phyloP scores from a whole-genome alignment of 257 asterid species.

The Nemophila menziesii region DNA sequence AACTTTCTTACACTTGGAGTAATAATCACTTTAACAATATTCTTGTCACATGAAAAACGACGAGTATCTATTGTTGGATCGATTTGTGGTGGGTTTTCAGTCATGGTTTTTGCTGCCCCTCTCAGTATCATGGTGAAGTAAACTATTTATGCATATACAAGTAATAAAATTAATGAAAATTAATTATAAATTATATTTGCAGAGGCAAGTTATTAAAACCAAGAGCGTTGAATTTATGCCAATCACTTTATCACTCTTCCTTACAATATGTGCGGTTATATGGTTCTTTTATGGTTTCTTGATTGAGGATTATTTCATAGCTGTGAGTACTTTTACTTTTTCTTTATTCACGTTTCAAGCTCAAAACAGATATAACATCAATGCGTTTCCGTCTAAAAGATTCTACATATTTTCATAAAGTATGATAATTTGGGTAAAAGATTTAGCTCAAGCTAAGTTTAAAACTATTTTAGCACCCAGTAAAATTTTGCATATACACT shows the following conservation, averaged over 20 bases:
- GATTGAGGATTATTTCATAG: slow-evolving; percentile 51
- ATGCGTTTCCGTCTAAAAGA: no score
- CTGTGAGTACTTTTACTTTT: slow-evolving; percentile 34
- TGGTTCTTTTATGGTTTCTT: slow-evolving; percentile 75
- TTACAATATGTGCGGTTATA: slow-evolving; percentile 57
- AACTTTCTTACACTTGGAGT: slow-evolving; percentile 29
- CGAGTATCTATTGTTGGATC: slow-evolving; percentile 53
- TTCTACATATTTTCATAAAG: no score
- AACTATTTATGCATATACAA: neutral
- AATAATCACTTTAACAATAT: slow-evolving; percentile 20
- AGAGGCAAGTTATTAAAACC: slow-evolving; percentile 47
- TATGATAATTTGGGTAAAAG: no score
- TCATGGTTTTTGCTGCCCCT: slow-evolving; percentile 66
- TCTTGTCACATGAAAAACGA: slow-evolving; percentile 5
- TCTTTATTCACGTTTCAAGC: neutral
- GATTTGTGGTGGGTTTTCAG: slow-evolving; percentile 69
- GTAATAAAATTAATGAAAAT: no score
- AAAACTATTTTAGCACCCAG: no score
- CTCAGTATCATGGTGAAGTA: slow-evolving; percentile 60
- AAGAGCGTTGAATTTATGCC: slow-evolving; percentile 89
- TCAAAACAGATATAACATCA: no score
- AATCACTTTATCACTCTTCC: slow-evolving; percentile 51
- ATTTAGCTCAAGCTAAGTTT: no score
- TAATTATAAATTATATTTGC: neutral
- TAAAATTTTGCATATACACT: no score